Conservation (phyloP, 768 basidiomycete genomes). For the Cantharellus cinnabarinus region DNA sequence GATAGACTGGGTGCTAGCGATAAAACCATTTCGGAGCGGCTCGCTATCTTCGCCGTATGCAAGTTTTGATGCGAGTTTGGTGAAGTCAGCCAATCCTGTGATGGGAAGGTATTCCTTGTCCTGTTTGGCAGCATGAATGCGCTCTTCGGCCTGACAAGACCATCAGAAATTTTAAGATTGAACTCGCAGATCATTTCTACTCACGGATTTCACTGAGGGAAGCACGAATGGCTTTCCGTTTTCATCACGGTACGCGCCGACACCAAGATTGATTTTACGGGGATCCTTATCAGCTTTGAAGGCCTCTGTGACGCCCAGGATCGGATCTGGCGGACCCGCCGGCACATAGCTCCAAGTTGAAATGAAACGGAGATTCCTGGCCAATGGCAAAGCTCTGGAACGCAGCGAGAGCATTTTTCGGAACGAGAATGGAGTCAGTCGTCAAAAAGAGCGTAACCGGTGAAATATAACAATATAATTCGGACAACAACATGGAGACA, state of each 20-base stretch:
- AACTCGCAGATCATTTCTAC: not conserved
- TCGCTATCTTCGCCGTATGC: constrained; percentile 73
- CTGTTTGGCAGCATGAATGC: constrained; percentile 37
- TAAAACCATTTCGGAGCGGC: constrained; percentile 53
- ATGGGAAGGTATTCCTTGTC: constrained; percentile 98
- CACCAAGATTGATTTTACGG: constrained; percentile 93
- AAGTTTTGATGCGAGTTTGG: constrained; percentile 66
- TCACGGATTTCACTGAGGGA: constrained; percentile 68
- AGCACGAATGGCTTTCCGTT: constrained; percentile 91
- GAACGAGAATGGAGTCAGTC: too few relatives aligned
- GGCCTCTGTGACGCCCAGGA: constrained; percentile 82
- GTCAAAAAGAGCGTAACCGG: too few relatives aligned
- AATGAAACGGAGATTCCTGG: constrained; percentile 16
- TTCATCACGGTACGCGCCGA: constrained; percentile 88
- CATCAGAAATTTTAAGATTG: constrained; percentile 5
- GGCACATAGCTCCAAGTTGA: constrained; percentile 70
- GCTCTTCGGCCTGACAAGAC: constrained; percentile 46
- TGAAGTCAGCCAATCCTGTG: constrained; percentile 74
- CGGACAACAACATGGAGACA: too few relatives aligned
- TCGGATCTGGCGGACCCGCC: constrained; percentile 81
- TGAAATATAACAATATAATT: too few relatives aligned
- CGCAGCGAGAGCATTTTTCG: not conserved
- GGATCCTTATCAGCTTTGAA: constrained; percentile 90
- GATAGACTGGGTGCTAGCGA: constrained; percentile 80
- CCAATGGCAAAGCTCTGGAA: not conserved